Evolutionary conservation across 169 alveolate genomes (phyloP).

Genomic region (Cyclospora cayetanensis): DNA sequence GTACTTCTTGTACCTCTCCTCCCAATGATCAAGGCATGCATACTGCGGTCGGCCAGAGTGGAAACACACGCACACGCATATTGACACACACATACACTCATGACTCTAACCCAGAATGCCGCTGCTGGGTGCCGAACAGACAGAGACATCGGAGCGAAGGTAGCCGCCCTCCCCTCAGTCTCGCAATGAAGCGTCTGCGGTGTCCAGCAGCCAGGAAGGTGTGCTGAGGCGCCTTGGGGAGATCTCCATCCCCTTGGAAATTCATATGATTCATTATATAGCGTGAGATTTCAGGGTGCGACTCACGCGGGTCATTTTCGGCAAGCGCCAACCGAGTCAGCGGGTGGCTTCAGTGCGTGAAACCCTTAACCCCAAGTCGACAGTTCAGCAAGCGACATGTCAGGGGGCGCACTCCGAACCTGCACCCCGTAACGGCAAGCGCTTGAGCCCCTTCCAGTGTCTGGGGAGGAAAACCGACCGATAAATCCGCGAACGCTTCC

Average conservation of each 20-base stretch:
- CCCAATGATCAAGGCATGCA: conserved; percentile 91
- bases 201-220: background rate
- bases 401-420: background rate
- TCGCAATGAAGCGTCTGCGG: background rate
- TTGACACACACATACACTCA: background rate
- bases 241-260: too few relatives aligned
- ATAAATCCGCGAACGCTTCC: background rate
- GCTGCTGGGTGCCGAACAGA: background rate
- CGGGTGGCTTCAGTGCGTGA: background rate
- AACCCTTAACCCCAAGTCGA: background rate
- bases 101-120: background rate
- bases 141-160: background rate
- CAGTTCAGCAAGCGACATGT: background rate
- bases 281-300: too few relatives aligned
- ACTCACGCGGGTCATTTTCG: too few relatives aligned
- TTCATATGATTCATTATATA: too few relatives aligned
- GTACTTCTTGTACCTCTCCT: conserved; percentile 89
- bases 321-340: too few relatives aligned
- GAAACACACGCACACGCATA: background rate
- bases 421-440: background rate
- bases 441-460: background rate
- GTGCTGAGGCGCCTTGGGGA: too few relatives aligned
- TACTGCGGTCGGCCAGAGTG: conserved; percentile 78
- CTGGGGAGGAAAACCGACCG: background rate
- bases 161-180: background rate